Base-by-base conservation (phyloP, 2,329 filamentous ascomycete species). In the Colletotrichum cereale region DNA sequence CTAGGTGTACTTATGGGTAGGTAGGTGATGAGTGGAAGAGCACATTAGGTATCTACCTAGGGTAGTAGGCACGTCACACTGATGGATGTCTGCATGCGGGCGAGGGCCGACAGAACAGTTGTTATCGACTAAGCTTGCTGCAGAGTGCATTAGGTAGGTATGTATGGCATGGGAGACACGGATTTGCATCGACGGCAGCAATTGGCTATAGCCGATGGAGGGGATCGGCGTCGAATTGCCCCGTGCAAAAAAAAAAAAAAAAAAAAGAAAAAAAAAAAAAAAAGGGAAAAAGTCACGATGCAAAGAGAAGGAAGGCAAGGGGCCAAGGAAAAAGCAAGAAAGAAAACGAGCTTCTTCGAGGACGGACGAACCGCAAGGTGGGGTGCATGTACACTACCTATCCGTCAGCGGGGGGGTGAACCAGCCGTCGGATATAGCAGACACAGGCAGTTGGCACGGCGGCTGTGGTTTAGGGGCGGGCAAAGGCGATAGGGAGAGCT, bases 341-440 rank as follows among this genome's bases (percentile, higher is more conserved):
- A 52, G 16, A 61, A 64, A 71, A 67, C 26, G n/a, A 40, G 26
- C 3, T 34, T 62, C 44, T 57, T 58, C 57, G 50, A 56, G 56
- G 65, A 68, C 61, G 21, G 31, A 34, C 29, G 26, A 29, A 52
- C n/a, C 42, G 6, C 47, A 44, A 36, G 38, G 48, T 66, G 55
- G 56, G 62, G 36, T 14, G 16, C 34, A 29, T 21, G 16, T 34
- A 34, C 31, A 26, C 48, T 16, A 16, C 50, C n/a, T n/a, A n/a
- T n/a, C n/a, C n/a, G n/a, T n/a, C n/a, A 34, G 34, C 12, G 26
- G 40, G 47, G 34, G 2, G 50, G 24, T 58, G 50, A 71, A 36
- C 40, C 44, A 56, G 31, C 44, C 58, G n/a, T 71, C 68, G 64
- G 68, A 67, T 53, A 71, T 58, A 71, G 52, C 57, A 58, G 64